These are phyloP conservation scores for Groenewaldozyma sp. DNA, from an alignment of 1,139 yeast species.

Conservation along the genomic window DNA sequence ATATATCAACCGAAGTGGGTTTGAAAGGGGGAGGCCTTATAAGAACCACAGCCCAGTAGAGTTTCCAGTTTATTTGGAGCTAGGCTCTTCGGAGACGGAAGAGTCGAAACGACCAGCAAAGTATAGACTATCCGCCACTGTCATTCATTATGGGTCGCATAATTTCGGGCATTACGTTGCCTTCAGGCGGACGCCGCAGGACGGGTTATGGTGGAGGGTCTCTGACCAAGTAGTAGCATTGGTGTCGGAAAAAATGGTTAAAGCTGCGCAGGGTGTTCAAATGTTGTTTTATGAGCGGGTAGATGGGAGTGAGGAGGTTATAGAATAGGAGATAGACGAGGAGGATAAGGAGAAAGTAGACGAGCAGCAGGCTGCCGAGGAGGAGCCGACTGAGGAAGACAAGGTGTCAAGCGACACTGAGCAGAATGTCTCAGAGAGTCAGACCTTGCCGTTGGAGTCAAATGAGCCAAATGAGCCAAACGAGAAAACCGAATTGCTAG, in stretches of 20 bases:
- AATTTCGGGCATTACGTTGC: slow-evolving; percentile 93
- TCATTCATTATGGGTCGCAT: slow-evolving; percentile 89
- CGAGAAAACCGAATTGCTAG: background rate
- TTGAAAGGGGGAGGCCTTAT: slow-evolving; percentile 77
- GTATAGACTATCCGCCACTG: slow-evolving; percentile 72
- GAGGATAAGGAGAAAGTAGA: background rate
- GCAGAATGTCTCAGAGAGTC: background rate
- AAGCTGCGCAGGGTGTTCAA: slow-evolving; percentile 77
- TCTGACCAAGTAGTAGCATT: slow-evolving; percentile 83
- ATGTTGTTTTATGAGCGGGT: slow-evolving; percentile 73
- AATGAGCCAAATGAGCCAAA: background rate
- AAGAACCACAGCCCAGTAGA: slow-evolving; percentile 78
- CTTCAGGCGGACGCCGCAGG: slow-evolving; percentile 54
- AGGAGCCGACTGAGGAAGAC: slow-evolving; percentile 2
- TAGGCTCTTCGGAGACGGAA: slow-evolving; percentile 50
- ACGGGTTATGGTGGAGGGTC: slow-evolving; percentile 92
- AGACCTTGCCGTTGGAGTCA: background rate
- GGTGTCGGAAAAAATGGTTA: slow-evolving; percentile 70
- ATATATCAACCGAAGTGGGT: slow-evolving; percentile 86
- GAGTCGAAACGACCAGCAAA: slow-evolving; percentile 67
- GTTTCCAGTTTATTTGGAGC: slow-evolving; percentile 58
- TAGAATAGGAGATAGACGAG: background rate
- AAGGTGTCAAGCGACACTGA: background rate
- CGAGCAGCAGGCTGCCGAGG: background rate
- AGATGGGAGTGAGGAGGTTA: background rate